Evolutionary conservation across 2,329 filamentous ascomycete genomes (phyloP).

Genomic region (Xylaria sp.): DNA sequence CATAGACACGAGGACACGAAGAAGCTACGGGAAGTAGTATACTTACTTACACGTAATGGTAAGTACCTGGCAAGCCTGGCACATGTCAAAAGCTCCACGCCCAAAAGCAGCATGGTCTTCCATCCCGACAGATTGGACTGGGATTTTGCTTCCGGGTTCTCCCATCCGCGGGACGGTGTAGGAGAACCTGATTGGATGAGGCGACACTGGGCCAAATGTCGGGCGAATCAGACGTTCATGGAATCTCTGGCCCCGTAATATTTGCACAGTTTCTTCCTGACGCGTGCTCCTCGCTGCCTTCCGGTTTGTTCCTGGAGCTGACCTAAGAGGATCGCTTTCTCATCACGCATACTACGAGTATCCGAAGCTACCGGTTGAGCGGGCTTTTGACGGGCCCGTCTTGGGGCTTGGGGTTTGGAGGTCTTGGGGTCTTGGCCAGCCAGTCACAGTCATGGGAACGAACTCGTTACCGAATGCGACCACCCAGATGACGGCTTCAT

Average conservation of each 20-base stretch:
- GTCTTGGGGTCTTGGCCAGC: slow-evolving; percentile 17
- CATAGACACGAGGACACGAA: neutral
- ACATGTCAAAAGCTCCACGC: slow-evolving; percentile 1
- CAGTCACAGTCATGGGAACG: slow-evolving; percentile 11
- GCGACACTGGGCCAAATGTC: slow-evolving; percentile 27
- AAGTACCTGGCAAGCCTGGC: neutral
- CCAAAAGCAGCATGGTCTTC: slow-evolving; percentile 15
- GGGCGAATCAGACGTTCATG: slow-evolving; percentile 21
- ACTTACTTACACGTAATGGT: no score
- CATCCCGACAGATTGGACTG: slow-evolving; percentile 44
- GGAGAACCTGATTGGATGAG: slow-evolving; percentile 39
- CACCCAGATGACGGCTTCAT: slow-evolving; percentile 10
- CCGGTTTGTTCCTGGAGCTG: slow-evolving; percentile 39
- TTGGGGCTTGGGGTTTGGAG: slow-evolving; percentile 2
- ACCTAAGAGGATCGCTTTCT: slow-evolving; percentile 5
- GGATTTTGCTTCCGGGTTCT: slow-evolving; percentile 48
- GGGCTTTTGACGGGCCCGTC: slow-evolving; percentile 34
- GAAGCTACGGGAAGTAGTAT: neutral
- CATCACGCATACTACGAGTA: neutral
- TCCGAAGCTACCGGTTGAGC: slow-evolving; percentile 37
- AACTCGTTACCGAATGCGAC: slow-evolving; percentile 22
- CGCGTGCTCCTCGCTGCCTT: slow-evolving; percentile 34
- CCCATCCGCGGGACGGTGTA: slow-evolving; percentile 35
- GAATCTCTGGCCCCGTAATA: slow-evolving; percentile 15
- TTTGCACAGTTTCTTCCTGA: slow-evolving; percentile 31